Conservation (phyloP, 352 stramenopile genomes). For the Pythium scleroteichum region DNA sequence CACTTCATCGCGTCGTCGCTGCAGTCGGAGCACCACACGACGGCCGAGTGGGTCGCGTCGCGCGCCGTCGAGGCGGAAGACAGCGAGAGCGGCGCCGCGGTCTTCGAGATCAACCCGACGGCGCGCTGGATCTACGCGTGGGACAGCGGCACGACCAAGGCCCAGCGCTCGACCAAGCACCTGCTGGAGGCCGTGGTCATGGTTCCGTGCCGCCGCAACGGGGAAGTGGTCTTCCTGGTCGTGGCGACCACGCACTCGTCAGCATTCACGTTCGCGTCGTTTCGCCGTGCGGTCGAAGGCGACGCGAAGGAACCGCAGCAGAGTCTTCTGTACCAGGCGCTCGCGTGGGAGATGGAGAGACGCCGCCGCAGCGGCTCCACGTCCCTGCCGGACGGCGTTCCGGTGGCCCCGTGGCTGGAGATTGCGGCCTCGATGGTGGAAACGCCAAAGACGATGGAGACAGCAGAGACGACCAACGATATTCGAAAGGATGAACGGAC, state of each 20-base stretch:
- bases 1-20: neutral
- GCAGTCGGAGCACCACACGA: neutral
- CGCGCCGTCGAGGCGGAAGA: neutral
- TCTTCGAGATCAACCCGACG: slow-evolving; percentile 11
- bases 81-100: neutral
- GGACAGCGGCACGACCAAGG: slow-evolving; percentile 14
- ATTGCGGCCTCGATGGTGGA: too few relatives aligned
- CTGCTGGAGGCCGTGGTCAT: slow-evolving; percentile 1
- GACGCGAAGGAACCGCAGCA: neutral
- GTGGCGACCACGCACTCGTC: neutral
- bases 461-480: too few relatives aligned
- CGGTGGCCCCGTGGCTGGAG: too few relatives aligned
- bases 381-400: too few relatives aligned
- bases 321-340: too few relatives aligned
- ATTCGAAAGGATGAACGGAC: too few relatives aligned
- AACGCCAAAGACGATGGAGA: too few relatives aligned
- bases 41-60: neutral
- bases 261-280: slow-evolving; percentile 4
- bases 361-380: too few relatives aligned
- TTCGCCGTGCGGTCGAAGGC: neutral
- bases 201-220: neutral
- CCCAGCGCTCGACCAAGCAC: neutral
- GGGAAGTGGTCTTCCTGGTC: neutral
- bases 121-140: slow-evolving; percentile 11
- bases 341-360: too few relatives aligned